phyloP scores from a whole-genome alignment of 2,329 filamentous ascomycete genomes.

The Pseudogymnoascus sp. region DNA sequence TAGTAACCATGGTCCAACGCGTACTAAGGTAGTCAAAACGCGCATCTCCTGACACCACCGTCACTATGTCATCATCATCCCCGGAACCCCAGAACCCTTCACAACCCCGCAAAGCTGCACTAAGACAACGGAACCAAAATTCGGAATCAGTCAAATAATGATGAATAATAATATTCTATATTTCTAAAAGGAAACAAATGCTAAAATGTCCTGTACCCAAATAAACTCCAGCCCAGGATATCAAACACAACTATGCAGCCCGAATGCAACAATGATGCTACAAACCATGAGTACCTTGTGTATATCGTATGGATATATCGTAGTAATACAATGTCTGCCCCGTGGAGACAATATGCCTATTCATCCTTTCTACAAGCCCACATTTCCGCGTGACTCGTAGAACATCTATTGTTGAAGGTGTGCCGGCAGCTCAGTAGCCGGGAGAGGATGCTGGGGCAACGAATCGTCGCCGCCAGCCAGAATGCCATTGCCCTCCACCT shows the following conservation, averaged over 20 bases:
- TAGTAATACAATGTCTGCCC: neutral
- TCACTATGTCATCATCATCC: conserved; percentile 2
- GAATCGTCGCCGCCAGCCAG: neutral
- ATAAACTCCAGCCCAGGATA: conserved; percentile 5
- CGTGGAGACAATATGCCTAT: neutral
- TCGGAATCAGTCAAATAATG: neutral
- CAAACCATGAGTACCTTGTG: neutral
- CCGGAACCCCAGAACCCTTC: neutral
- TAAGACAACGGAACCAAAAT: neutral
- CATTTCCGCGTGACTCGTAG: neutral
- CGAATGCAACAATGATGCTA: neutral
- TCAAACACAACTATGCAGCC: conserved; percentile 3
- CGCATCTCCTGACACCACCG: neutral
- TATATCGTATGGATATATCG: neutral
- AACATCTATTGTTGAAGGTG: neutral
- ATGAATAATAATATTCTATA: neutral
- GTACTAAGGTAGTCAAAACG: neutral
- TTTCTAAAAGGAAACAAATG: neutral
- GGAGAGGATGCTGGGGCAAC: neutral
- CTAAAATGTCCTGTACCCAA: neutral
- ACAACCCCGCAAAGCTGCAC: neutral
- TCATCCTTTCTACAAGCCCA: neutral
- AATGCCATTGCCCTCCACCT: neutral
- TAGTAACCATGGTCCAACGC: neutral
- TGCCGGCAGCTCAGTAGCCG: neutral